Evolutionary conservation across 345 rosid species (phyloP), one percentile per base, ranked within the genome.

Genomic region (Excoecaria agallocha): DNA sequence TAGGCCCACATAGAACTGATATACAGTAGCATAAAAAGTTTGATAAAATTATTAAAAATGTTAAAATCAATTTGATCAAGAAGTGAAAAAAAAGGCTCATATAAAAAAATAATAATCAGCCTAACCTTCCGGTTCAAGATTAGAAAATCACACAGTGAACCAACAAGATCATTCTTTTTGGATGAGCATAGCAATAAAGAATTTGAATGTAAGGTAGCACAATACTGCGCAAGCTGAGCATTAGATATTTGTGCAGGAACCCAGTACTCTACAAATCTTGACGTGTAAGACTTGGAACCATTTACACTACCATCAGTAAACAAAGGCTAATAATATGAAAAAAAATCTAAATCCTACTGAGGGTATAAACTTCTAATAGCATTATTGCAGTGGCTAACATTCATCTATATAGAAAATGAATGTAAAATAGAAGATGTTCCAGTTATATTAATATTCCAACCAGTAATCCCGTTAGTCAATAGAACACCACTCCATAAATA

Each of bases 181-280:
- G 82, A 71, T 71, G 91, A 89, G 76, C 89, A 77, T 73, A 95
- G 97, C 22, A 80, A 63, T 54, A 82, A 75, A 39, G 86, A 80
- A 22, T 90, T 87, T 61, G 87, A 80, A 72, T 90, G 79, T 76
- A 93, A 83, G 71, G 85, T 82, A 78, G 82, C 82, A 86, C 99
- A 95, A 80, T 95, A 95, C 82, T 89, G 93, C 86, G 93, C 98
- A 59, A 93, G 89, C 83, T 95, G 99, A 80, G 91, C 82, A 76
- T 85, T 71, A 51, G 98, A 93, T 81, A 95, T 77, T 78, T 83
- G 86, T 50, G 86, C 91, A 57, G 99, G 99, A 76, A 95, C 90
- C 99, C 98, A 93, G 70, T 87, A 93, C 86, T 95, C 99, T 6
- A 76, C 67, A 84, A 89, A 87, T 81, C 85, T 78, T 41, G 89